phyloP scores from a whole-genome alignment of 2,329 filamentous ascomycete species.

The Cyphellophora europaea region DNA sequence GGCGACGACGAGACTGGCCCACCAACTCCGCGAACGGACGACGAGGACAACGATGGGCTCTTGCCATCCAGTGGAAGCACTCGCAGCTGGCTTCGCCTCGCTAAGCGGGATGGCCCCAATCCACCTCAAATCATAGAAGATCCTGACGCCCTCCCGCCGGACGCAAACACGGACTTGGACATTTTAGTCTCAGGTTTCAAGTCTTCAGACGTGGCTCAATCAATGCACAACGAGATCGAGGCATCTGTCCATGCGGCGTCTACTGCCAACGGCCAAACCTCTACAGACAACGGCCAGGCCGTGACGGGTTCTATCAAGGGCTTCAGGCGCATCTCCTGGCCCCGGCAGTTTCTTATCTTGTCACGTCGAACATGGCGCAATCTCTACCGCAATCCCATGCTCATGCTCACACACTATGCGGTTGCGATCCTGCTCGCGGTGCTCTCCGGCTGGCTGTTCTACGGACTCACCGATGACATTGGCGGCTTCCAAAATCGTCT shows the following conservation, averaged over 20 bases:
- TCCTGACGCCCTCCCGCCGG: constrained; percentile 49
- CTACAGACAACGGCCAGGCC: constrained; percentile 35
- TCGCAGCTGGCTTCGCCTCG: constrained; percentile 53
- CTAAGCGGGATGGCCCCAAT: constrained; percentile 42
- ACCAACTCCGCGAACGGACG: constrained; percentile 53
- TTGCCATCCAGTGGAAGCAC: constrained; percentile 24
- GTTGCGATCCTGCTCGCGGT: constrained; percentile 92
- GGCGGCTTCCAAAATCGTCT: constrained; percentile 96
- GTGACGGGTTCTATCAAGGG: constrained; percentile 53
- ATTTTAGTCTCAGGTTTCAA: constrained; percentile 66
- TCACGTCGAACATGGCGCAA: constrained; percentile 93
- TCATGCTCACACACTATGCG: constrained; percentile 97
- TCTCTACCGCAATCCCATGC: constrained; percentile 90
- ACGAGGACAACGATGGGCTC: constrained; percentile 45
- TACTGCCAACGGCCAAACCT: constrained; percentile 57
- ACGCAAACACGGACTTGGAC: constrained; percentile 69
- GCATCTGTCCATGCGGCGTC: constrained; percentile 56
- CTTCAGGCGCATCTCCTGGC: constrained; percentile 71
- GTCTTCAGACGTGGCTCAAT: constrained; percentile 65
- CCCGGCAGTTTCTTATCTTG: constrained; percentile 78
- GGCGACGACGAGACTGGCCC: constrained; percentile 39
- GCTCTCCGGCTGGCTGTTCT: constrained; percentile 90
- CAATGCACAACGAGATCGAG: constrained; percentile 69
- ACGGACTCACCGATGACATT: constrained; percentile 90
- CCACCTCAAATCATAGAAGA: constrained; percentile 61